phyloP scores from a whole-genome alignment of 176 grass and related monocot genomes.

The Aegilops bicornis region DNA sequence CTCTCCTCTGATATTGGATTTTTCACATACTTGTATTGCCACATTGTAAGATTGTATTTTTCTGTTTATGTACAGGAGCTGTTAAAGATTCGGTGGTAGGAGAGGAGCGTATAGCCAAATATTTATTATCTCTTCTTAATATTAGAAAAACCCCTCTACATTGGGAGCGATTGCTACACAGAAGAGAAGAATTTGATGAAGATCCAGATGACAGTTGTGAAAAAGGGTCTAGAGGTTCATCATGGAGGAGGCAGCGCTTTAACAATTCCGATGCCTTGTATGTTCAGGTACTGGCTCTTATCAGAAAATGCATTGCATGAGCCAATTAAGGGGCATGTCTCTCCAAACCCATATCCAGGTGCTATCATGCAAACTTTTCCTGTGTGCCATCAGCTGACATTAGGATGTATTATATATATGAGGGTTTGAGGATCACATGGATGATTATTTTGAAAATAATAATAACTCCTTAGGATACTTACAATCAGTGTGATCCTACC shows the following conservation, averaged over 20 bases:
- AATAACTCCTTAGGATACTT: not conserved
- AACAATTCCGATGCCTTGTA: slow-evolving; percentile 66
- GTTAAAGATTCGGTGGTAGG: slow-evolving; percentile 91
- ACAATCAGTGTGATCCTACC: not conserved
- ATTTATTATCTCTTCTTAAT: slow-evolving; percentile 87
- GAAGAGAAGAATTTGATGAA: slow-evolving; percentile 36
- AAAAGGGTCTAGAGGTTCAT: slow-evolving; percentile 37
- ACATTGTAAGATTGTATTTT: not conserved
- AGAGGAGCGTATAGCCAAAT: slow-evolving; percentile 91
- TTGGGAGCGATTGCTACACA: slow-evolving; percentile 60
- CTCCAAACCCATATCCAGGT: not conserved
- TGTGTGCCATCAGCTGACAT: not conserved
- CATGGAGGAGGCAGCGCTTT: slow-evolving; percentile 31
- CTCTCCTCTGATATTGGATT: not conserved
- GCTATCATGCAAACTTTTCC: not conserved
- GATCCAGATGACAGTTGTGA: slow-evolving; percentile 4
- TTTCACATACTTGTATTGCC: slow-evolving; percentile 9
- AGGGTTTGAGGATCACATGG: not conserved
- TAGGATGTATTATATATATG: slow-evolving; percentile 2
- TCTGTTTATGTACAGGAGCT: slow-evolving; percentile 57
- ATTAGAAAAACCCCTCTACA: slow-evolving; percentile 89
- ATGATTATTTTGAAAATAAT: not conserved
- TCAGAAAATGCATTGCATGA: slow-evolving; percentile 7
- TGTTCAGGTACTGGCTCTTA: slow-evolving; percentile 64
- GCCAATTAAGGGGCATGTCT: not conserved